Percentiles rank a stretch among this genome's conserved stretches.
phyloP scores from a whole-genome alignment of 441 rosid species.

The Metrosideros polymorpha region DNA sequence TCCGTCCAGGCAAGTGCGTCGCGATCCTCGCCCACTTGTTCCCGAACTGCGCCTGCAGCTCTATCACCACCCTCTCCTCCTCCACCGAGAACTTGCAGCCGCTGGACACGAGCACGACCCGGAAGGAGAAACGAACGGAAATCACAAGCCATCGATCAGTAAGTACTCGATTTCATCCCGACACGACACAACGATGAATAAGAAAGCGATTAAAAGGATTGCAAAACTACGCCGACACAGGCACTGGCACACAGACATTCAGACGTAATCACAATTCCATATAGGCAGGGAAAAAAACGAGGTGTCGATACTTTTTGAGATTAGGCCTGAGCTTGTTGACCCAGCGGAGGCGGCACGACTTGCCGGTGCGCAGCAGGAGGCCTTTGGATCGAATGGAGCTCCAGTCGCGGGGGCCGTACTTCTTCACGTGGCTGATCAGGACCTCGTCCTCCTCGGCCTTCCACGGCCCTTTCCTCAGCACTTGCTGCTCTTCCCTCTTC shows the following conservation, averaged over 20 bases:
- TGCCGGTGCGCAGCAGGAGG: constrained; percentile 73
- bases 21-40: constrained; percentile 97
- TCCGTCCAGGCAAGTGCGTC: constrained; percentile 66
- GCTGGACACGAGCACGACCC: constrained; percentile 10
- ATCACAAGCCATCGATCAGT: neutral
- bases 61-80: constrained; percentile 84
- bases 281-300: too few relatives aligned
- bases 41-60: constrained; percentile 72
- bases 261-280: neutral
- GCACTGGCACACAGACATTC: neutral
- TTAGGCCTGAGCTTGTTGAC: constrained; percentile 94
- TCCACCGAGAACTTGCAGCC: constrained; percentile 85
- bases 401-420: constrained; percentile 87
- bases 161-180: neutral
- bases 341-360: constrained; percentile 98
- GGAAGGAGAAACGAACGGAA: neutral
- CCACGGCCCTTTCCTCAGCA: constrained; percentile 84
- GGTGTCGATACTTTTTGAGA: constrained; percentile 51
- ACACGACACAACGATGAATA: accelerated
- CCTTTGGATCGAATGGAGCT: constrained; percentile 99
- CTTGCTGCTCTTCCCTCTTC: constrained; percentile 31
- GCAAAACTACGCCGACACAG: accelerated
- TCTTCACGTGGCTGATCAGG: constrained; percentile 54
- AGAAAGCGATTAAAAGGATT: neutral
- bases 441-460: constrained; percentile 84